Evolutionary conservation across 768 basidiomycete species (phyloP), one percentile per base, ranked within the genome.

Genomic region (Amyloporia xantha): DNA sequence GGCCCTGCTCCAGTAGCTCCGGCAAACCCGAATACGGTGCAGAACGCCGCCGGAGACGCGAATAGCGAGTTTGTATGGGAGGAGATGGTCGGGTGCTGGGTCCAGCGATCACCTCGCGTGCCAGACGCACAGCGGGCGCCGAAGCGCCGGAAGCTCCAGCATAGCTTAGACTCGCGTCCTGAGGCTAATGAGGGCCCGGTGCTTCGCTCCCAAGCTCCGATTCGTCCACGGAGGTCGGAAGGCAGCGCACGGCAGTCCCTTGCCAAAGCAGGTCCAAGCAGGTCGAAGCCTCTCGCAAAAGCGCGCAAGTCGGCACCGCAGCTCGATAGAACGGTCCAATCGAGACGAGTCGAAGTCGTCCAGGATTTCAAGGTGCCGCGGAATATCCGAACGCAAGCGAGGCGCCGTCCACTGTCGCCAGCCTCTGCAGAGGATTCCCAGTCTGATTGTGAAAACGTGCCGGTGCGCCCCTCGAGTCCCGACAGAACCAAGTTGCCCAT

Each of bases 51-150:
- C 47, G 44, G 17, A 23, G 51, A 4, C n/a, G 25, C n/a, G 20
- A 43, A 38, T 10, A 25, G 53, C 33, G 63, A 68, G 20, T 79
- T 75, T 71, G 64, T 68, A 33, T 78, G 77, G 77, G 77, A 78
- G 50, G 66, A 69, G 45, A 64, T 66, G 55, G 59, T 75, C 5
- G 70, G 65, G 1, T 70, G 70, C 50, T 78, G 75, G 74, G 63
- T 75, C 35, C 66, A 65, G 23, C 66, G 61, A 48, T 66, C 70
- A 1, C 70, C 71, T 23, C 54, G 36, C 5, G 23, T 24, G 9
- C n/a, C 6, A 20, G 20, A 30, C 17, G 17, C 28, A 17, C 12
- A 44, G 20, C 48, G 48, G 2, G 45, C 41, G 5, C 5, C 50
- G 46, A 50, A 52, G 19, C 50, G 57, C 23, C 13, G 46, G 37